Evolutionary conservation across 768 basidiomycete species (phyloP).

Genomic region (Pulveroboletus frians): DNA sequence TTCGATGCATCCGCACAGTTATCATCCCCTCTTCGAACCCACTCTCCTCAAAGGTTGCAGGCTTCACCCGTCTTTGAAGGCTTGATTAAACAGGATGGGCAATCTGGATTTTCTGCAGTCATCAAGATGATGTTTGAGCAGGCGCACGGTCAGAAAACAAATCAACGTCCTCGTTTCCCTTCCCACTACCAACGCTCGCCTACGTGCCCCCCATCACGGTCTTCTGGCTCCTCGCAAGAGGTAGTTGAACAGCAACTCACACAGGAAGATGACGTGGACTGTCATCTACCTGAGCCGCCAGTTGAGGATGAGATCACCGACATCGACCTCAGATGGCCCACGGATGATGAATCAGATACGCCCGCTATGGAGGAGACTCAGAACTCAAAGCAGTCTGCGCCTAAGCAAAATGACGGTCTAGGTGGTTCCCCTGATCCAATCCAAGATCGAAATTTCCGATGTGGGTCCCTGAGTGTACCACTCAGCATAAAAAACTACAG

Average conservation of each 20-base stretch:
- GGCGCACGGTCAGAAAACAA: conserved; percentile 1
- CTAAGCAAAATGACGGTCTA: neutral
- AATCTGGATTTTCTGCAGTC: conserved; percentile 9
- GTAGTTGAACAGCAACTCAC: conserved; percentile 49
- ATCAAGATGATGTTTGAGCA: conserved; percentile 19
- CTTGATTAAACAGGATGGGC: conserved; percentile 8
- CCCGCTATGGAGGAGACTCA: neutral
- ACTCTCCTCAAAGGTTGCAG: conserved; percentile 11
- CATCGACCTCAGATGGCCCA: conserved; percentile 26
- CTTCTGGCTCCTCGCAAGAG: conserved; percentile 36
- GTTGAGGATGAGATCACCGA: conserved; percentile 8
- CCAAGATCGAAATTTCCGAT: conserved; percentile 15
- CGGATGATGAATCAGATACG: conserved; percentile 18
- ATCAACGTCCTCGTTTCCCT: neutral
- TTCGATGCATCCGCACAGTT: conserved; percentile 17
- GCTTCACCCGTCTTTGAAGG: conserved; percentile 21
- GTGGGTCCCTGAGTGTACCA: conserved; percentile 21
- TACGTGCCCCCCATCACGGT: conserved; percentile 16
- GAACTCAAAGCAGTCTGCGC: neutral
- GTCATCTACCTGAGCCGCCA: conserved; percentile 2
- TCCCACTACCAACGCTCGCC: conserved; percentile 5
- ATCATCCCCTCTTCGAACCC: conserved; percentile 17
- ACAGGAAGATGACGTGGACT: conserved; percentile 29
- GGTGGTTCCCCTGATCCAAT: conserved; percentile 1
- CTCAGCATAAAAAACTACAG: neutral